These are phyloP conservation scores for Fusarium falciforme DNA, from an alignment of 2,329 filamentous ascomycete species.

Conservation along the genomic window DNA sequence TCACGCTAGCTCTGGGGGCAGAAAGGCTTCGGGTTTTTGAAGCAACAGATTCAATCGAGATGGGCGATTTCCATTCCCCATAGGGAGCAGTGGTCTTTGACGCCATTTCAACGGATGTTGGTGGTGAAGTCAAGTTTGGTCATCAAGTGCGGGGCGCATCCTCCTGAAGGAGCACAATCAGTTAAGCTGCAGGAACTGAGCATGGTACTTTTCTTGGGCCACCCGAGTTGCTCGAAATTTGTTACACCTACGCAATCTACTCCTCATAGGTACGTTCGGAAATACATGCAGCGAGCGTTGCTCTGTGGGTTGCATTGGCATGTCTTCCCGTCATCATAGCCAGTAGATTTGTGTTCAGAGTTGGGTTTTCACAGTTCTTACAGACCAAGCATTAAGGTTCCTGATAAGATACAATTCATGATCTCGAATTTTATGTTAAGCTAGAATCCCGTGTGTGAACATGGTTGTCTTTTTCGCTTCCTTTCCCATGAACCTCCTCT, in stretches of 20 bases:
- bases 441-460: neutral
- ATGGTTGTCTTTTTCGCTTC: neutral
- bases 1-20: conserved; percentile 52
- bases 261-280: neutral
- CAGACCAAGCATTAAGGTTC: neutral
- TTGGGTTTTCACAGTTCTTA: neutral
- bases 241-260: neutral
- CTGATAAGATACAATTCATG: neutral
- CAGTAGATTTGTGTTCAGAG: neutral
- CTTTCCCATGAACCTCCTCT: neutral
- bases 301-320: neutral
- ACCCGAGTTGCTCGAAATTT: neutral
- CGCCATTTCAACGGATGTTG: conserved; percentile 14
- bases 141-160: conserved; percentile 25
- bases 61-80: conserved; percentile 55
- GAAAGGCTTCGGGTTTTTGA: conserved; percentile 49
- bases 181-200: neutral
- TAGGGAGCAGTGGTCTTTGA: conserved; percentile 45
- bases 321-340: no score
- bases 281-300: neutral
- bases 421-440: neutral
- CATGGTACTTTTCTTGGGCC: neutral
- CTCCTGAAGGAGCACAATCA: neutral
- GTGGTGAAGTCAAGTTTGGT: conserved; percentile 5
- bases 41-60: conserved; percentile 51